phyloP scores from a whole-genome alignment of 202 grass and related monocot genomes.

The Schoenoplectus tabernaemontani region DNA sequence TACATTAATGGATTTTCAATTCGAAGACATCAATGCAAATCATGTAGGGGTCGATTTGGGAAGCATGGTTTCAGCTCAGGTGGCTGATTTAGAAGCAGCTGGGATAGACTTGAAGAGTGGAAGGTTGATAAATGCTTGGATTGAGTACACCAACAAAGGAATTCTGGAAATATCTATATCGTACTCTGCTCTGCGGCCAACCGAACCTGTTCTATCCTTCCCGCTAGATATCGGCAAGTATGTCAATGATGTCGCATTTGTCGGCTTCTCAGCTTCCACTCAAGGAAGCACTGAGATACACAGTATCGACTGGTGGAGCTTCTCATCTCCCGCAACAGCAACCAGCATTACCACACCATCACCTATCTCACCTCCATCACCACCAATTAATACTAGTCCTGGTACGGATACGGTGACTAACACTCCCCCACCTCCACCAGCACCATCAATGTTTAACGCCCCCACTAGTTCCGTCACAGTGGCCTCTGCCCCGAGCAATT shows the following conservation, averaged over 20 bases:
- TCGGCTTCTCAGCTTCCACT: conserved; percentile 75
- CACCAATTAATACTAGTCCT: conserved; percentile 1
- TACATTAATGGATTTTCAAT: conserved; percentile 69
- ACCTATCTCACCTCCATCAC: neutral
- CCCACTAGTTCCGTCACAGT: conserved; percentile 22
- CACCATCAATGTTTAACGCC: neutral
- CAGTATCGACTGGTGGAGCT: conserved; percentile 91
- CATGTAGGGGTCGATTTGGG: conserved; percentile 72
- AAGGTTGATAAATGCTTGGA: conserved; percentile 57
- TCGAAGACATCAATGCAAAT: conserved; percentile 67
- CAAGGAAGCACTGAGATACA: conserved; percentile 95
- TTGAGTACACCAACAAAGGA: conserved; percentile 34
- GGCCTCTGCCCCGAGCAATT: conserved; percentile 26
- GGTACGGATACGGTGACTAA: neutral
- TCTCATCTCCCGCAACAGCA: conserved; percentile 32
- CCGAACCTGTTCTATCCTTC: conserved; percentile 38
- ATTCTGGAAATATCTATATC: conserved; percentile 62
- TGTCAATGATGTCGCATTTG: conserved; percentile 39
- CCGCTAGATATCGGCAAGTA: conserved; percentile 35
- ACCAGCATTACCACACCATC: conserved; percentile 4
- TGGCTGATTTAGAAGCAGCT: conserved; percentile 31
- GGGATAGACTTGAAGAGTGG: conserved; percentile 66
- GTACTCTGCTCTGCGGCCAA: conserved; percentile 35
- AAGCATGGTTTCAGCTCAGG: conserved; percentile 55
- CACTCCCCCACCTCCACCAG: conserved; percentile 2